phyloP scores from a whole-genome alignment of 2,329 filamentous ascomycete species.

The Diplodia intermedia region DNA sequence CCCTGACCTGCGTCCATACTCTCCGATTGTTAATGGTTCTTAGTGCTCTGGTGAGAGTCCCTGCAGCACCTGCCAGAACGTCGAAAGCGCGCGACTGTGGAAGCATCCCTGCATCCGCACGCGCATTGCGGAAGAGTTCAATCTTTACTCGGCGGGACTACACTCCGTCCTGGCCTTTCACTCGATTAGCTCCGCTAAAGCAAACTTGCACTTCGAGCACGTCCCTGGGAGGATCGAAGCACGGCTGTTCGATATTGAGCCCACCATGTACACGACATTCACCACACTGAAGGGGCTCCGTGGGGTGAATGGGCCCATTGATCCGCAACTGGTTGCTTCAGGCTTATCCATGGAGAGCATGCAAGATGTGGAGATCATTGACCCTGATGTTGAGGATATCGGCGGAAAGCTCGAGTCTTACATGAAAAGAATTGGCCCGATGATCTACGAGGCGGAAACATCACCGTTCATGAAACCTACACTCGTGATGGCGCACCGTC shows the following conservation, averaged over 20 bases:
- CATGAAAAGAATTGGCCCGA: constrained; percentile 56
- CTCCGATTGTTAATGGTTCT: not conserved
- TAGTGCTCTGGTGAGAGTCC: constrained; percentile 65
- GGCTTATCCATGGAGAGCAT: constrained; percentile 28
- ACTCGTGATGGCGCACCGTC: constrained; percentile 46
- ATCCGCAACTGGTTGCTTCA: constrained; percentile 46
- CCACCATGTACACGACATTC: constrained; percentile 57
- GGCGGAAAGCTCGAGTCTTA: constrained; percentile 61
- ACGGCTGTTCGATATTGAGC: constrained; percentile 55
- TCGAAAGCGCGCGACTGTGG: constrained; percentile 68
- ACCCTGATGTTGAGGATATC: constrained; percentile 59
- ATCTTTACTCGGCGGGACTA: constrained; percentile 62
- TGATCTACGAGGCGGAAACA: constrained; percentile 57
- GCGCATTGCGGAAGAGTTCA: constrained; percentile 64
- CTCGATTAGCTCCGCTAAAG: constrained; percentile 57
- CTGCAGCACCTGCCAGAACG: constrained; percentile 64
- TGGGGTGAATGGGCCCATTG: constrained; percentile 43
- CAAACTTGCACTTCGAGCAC: constrained; percentile 56
- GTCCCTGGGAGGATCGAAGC: constrained; percentile 62
- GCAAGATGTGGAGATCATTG: constrained; percentile 52
- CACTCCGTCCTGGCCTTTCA: constrained; percentile 61
- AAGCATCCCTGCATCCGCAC: constrained; percentile 66
- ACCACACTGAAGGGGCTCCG: constrained; percentile 49
- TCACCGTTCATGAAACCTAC: constrained; percentile 61
- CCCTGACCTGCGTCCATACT: not conserved